A percentile compares a stretch with the other conserved stretches of the same genome.
Conservation (phyloP, 768 basidiomycete species). For the Phylloporus arenicola region DNA sequence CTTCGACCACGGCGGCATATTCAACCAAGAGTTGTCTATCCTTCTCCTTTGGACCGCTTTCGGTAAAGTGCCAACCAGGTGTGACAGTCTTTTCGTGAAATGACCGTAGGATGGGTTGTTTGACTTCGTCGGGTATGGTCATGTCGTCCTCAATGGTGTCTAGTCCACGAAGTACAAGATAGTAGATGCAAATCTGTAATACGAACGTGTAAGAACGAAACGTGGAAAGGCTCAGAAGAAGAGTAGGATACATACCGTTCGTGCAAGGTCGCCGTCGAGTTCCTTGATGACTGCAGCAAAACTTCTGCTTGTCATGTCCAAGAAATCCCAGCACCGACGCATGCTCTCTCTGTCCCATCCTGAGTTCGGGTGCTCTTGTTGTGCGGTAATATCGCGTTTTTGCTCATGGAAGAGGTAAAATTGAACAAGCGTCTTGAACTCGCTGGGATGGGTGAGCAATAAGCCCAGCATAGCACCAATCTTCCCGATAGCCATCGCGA, state of each 20-base stretch:
- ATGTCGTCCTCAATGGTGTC: conserved; percentile 99
- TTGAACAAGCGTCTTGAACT: conserved; percentile 79
- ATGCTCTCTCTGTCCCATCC: conserved; percentile 86
- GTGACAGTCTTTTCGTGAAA: conserved; percentile 77
- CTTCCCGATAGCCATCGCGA: conserved; percentile 43
- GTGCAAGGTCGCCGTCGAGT: conserved; percentile 88
- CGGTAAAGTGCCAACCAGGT: conserved; percentile 83
- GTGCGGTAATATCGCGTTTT: conserved; percentile 74
- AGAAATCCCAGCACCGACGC: conserved; percentile 84
- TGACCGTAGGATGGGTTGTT: conserved; percentile 77
- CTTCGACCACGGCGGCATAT: conserved; percentile 75
- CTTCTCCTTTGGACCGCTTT: conserved; percentile 79
- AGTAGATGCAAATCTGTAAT: conserved; percentile 84
- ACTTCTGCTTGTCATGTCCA: conserved; percentile 85
- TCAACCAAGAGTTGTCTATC: conserved; percentile 82
- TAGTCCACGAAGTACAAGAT: conserved; percentile 88
- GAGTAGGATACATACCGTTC: conserved; percentile 59
- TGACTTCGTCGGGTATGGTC: conserved; percentile 82
- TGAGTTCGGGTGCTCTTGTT: conserved; percentile 68
- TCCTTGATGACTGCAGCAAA: conserved; percentile 95
- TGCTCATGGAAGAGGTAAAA: conserved; percentile 79
- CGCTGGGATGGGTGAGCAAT: conserved; percentile 72
- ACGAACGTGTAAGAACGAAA: conserved; percentile 1
- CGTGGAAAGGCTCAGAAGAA: neutral
- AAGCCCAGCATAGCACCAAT: conserved; percentile 55